A percentile compares a stretch with the other conserved stretches of the same genome.
Evolutionary conservation across 2,329 filamentous ascomycete species (phyloP).

Genomic region (Paecilomyces dactylethromorphus): DNA sequence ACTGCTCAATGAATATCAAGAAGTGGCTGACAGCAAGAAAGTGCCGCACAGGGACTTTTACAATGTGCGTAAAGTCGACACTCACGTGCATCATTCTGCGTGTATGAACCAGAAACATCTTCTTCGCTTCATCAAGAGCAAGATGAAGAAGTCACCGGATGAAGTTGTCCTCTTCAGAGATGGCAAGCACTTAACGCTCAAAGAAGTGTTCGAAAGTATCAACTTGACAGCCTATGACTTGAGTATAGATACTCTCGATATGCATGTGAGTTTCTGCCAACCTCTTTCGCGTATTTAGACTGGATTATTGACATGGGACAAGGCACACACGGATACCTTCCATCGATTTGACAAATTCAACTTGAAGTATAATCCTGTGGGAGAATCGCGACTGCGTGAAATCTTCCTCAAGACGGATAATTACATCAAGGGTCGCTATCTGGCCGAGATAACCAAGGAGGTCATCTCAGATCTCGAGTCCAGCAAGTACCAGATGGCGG

Average conservation of each 20-base stretch:
- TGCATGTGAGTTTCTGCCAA: slow-evolving; percentile 69
- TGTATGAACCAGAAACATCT: slow-evolving; percentile 99
- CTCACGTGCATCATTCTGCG: slow-evolving; percentile 96
- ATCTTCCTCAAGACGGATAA: slow-evolving; percentile 99
- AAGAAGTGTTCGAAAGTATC: slow-evolving; percentile 94
- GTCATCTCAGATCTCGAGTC: slow-evolving; percentile 96
- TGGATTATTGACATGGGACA: slow-evolving; percentile 5
- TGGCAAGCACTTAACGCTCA: slow-evolving; percentile 81
- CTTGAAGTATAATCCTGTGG: slow-evolving; percentile 95
- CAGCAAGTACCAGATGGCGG: slow-evolving; percentile 99
- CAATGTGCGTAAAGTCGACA: slow-evolving; percentile 97
- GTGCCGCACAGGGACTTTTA: slow-evolving; percentile 98
- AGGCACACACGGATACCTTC: slow-evolving; percentile 95
- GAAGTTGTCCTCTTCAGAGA: slow-evolving; percentile 91
- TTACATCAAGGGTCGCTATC: slow-evolving; percentile 88
- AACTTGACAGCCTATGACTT: slow-evolving; percentile 95
- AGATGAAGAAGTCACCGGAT: slow-evolving; percentile 97
- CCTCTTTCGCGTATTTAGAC: neutral
- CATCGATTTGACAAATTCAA: slow-evolving; percentile 99
- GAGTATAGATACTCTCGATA: slow-evolving; percentile 96
- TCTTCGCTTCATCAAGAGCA: slow-evolving; percentile 97
- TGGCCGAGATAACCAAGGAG: slow-evolving; percentile 96
- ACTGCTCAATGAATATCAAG: slow-evolving; percentile 92
- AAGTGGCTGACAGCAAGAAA: slow-evolving; percentile 95
- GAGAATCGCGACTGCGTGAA: slow-evolving; percentile 89